Base-by-base conservation (phyloP, 257 asterid genomes). In the Hygrophila difformis region DNA sequence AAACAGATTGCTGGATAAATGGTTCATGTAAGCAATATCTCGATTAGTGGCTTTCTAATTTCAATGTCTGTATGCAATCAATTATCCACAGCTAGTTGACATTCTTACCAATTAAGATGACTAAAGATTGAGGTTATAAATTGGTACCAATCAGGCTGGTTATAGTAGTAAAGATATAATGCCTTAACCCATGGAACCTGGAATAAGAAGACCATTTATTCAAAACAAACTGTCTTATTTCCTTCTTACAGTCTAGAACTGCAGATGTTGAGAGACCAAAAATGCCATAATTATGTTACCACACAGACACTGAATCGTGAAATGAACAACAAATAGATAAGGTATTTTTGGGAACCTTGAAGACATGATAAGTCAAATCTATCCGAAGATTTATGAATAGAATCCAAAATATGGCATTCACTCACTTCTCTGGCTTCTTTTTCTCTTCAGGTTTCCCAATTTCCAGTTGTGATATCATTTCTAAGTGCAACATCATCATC, bases 1-100 rank as follows among this genome's bases (percentile, higher is more conserved):
- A 79, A 91, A 85, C 28, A 91, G 86, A 59, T 91, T 91, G 91
- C 94, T 91, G 14, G 96, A 89, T 31, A 89, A 75, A 75, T 85
- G 98, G 52, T 66, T 70, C 98, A 96, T 89, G 84, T 62, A 47
- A 53, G 43, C 29, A 41, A 55, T 18, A 14, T 39, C 17, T 46
- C 20, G 28, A 18, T 31, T 17, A 53, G 43, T 51, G 33, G 18
- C 48, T 39, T 39, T 43, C 57, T 52, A 40, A 49, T 18, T 49
- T 44, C 44, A 26, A 49, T 6, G 39, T n/a, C n/a, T 18, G 49
- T 39, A 55, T 46, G 58, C 31, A 40, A 9, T 12, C 2, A n/a
- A n/a, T n/a, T n/a, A n/a, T n/a, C 4, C 13, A 6, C 2, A 29
- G 60, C 65, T 65, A 49, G 62, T n/a, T 9, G 42, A 31, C 21